Conservation (phyloP, 768 basidiomycete species). For the Amanita rimosa region DNA sequence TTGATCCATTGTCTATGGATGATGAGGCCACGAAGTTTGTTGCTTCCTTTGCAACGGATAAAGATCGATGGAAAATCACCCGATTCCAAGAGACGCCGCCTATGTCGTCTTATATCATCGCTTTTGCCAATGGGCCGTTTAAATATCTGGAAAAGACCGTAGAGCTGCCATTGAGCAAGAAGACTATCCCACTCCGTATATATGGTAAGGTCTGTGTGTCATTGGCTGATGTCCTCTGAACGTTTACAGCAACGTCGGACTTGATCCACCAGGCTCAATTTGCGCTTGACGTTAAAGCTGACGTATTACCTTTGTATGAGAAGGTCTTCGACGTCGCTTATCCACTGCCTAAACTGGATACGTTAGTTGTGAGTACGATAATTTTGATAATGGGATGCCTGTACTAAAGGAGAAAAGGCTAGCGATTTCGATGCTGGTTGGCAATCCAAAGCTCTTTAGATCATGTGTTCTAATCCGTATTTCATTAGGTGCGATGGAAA, state of each 20-base stretch:
- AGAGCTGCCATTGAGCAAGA: conserved; percentile 69
- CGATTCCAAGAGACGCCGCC: conserved; percentile 73
- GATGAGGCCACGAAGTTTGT: conserved; percentile 29
- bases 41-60: conserved; percentile 25
- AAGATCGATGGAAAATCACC: conserved; percentile 67
- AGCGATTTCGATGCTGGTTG: conserved; percentile 81
- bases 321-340: conserved; percentile 86
- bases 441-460: not conserved
- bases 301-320: conserved; percentile 84
- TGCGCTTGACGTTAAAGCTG: conserved; percentile 77
- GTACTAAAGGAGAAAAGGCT: conserved; percentile 27
- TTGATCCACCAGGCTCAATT: conserved; percentile 77
- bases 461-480: conserved; percentile 3
- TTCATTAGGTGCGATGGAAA: conserved; percentile 74
- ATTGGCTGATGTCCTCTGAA: not conserved
- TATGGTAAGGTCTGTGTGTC: conserved; percentile 40
- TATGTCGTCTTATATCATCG: conserved; percentile 87
- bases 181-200: conserved; percentile 71
- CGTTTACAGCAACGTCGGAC: conserved; percentile 57
- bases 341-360: conserved; percentile 91
- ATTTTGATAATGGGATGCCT: not conserved
- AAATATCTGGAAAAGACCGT: conserved; percentile 64
- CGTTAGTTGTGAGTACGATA: conserved; percentile 52
- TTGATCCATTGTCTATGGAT: conserved; percentile 15
- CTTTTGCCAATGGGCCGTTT: conserved; percentile 78